A percentile compares a stretch with the other conserved stretches of the same genome.
Conservation (phyloP, 2,329 filamentous ascomycete species). For the Ceratocystis alfenasii region DNA sequence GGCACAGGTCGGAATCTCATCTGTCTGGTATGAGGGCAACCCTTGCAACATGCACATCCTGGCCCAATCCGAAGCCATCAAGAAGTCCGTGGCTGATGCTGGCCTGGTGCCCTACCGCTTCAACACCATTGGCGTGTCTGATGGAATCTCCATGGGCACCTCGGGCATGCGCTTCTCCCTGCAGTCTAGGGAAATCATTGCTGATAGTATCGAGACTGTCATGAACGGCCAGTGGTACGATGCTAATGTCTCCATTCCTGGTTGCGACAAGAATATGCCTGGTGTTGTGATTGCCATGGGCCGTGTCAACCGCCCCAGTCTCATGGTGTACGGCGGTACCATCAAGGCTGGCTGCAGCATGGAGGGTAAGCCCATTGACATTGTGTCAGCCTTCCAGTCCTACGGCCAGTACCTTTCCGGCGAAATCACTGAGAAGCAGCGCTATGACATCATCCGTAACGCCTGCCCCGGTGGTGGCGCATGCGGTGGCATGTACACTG, state of each 20-base stretch:
- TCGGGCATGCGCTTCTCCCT: constrained; percentile 92
- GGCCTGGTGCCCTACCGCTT: constrained; percentile 90
- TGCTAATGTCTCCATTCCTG: constrained; percentile 89
- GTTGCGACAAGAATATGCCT: constrained; percentile 99
- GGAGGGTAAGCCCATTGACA: constrained; percentile 69
- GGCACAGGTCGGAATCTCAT: constrained; percentile 93
- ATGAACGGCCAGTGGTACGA: constrained; percentile 99
- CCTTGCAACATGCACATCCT: constrained; percentile 99
- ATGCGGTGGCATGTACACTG: constrained; percentile 71
- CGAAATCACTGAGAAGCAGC: constrained; percentile 78
- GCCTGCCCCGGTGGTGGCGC: constrained; percentile 57
- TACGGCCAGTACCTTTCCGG: constrained; percentile 92
- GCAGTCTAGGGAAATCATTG: constrained; percentile 91
- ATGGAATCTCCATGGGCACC: constrained; percentile 97
- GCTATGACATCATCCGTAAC: constrained; percentile 88
- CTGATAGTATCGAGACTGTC: constrained; percentile 96
- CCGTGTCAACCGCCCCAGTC: constrained; percentile 78
- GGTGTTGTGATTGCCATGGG: constrained; percentile 89
- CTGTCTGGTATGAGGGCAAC: constrained; percentile 96
- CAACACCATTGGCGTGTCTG: constrained; percentile 96
- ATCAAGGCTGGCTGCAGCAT: constrained; percentile 82
- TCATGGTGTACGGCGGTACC: constrained; percentile 96
- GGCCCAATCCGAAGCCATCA: constrained; percentile 69
- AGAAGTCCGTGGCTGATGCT: constrained; percentile 49
- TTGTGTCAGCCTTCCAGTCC: constrained; percentile 94